Evolutionary conservation across 768 basidiomycete species (phyloP), one percentile per base, ranked within the genome.

Genomic region (Amanita muscaria): DNA sequence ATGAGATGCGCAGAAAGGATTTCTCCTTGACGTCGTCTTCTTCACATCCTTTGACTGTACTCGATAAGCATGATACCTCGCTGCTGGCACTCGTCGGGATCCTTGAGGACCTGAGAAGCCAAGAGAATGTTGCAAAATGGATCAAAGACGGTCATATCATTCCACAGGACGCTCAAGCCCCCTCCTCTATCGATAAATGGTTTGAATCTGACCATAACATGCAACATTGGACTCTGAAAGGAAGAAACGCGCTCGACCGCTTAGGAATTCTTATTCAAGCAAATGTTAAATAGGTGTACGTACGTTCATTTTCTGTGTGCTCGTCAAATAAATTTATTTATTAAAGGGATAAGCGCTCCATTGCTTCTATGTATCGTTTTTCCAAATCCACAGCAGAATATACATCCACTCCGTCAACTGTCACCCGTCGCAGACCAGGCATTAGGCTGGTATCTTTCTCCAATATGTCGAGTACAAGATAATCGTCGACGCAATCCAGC

Each of bases 81-180:
- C 65, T 83, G 6, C 68, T 88, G 1, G 81, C 79, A 0, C 70
- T 85, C 10, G 63, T 86, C 9, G 85, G 85, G 5, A 65, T 87
- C 14, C 60, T 88, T 19, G 80, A 84, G 37, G 65, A 61, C 14
- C 49, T 79, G 11, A 80, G 76, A 56, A 40, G 51, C 36, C 74
- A 86, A 60, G 66, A 60, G 46, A 86, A 81, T 51, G 72, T 86
- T 21, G 76, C 83, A 0, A 75, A 69, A 16, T 87, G 85, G 84
- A 68, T 85, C 46, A 68, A 40, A 16, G 23, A 40, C 9, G 22
- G 39, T 15, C 5, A 16, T 12, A 40, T 16, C 9, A n/a, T 27
- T 2, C 25, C 39, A 14, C 11, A 5, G 2, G 22, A 24, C 5
- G 12, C 25, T 8, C 18, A 19, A 12, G 12, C 23, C 16, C 12